Evolutionary conservation across 2,329 filamentous ascomycete genomes (phyloP), one percentile per base, ranked within the genome.

Genomic region (Alternaria arbusti): DNA sequence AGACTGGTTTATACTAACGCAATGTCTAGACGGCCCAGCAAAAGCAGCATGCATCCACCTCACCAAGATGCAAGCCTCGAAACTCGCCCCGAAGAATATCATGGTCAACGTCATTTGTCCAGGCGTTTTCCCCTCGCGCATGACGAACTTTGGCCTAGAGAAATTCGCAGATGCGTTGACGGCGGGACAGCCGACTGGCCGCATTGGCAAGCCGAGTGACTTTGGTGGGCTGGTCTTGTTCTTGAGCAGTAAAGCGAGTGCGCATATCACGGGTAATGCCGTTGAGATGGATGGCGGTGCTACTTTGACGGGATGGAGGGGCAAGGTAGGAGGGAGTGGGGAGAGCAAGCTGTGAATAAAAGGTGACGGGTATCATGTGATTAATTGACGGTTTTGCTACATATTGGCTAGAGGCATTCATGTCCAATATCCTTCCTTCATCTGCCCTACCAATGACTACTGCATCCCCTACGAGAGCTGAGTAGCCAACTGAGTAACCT

Each of bases 31-130:
- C 67, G 85, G 84, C 54, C 83, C 84, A 3, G 84, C 83, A 57
- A 86, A 86, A 73, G 85, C 85, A 20, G 85, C 85, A 17, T 77
- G 84, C 69, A 85, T 86, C 67, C 85, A 86, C 70, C 79, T 86
- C 57, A 85, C 82, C 68, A 83, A 85, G 44, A 81, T 85, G 52
- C 79, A 84, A 49, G 84, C 85, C 17, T 82, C 81, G 20, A 85
- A 86, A 64, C 76, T 86, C 51, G 84, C 84, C 12, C 81, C 80
- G 28, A 81, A 84, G 63, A 84, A 86, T 64, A 85, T 86, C 70
- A 86, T 83, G 81, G 85, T 82, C 63, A 85, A 83, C 56, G 77
- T 77, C 40, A 76, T 82, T 51, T 82, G 80, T 65, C 81, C 78
- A 0, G 81, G 81, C n/a, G 80, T 82, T 13, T 86, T 86, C 67